Conservation (phyloP, 2,329 filamentous ascomycete species). For the Dothidotthia symphoricarpi region DNA sequence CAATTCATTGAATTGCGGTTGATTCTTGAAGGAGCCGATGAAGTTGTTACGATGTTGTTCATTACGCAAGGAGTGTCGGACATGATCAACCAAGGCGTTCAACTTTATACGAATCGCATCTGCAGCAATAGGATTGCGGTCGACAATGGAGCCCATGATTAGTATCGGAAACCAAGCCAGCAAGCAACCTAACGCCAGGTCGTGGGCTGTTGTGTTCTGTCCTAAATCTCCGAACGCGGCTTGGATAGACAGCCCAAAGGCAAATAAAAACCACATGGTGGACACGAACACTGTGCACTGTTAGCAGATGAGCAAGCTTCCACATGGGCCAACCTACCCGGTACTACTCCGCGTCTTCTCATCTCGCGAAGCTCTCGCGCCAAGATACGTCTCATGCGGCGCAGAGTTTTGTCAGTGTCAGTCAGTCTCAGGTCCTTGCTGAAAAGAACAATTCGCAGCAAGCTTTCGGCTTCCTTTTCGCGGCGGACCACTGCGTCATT, state of each 20-base stretch:
- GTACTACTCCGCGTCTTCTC: conserved; percentile 44
- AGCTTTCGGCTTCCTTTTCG: conserved; percentile 39
- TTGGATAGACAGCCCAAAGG: conserved; percentile 40
- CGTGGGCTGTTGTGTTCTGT: conserved; percentile 45
- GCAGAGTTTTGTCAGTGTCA: conserved; percentile 29
- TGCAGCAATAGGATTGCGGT: conserved; percentile 47
- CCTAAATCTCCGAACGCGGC: conserved; percentile 40
- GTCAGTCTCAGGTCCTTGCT: conserved; percentile 39
- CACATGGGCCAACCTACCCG: conserved; percentile 12
- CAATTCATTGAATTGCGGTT: conserved; percentile 23
- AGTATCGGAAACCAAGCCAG: conserved; percentile 49
- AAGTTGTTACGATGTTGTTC: conserved; percentile 26
- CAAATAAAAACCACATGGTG: conserved; percentile 46
- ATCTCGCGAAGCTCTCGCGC: conserved; percentile 44
- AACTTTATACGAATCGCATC: conserved; percentile 43
- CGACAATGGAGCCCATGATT: conserved; percentile 47
- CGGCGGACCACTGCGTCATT: conserved; percentile 23
- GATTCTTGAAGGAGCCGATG: conserved; percentile 26
- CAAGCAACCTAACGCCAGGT: conserved; percentile 47
- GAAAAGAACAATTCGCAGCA: conserved; percentile 44
- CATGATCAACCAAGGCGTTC: conserved; percentile 43
- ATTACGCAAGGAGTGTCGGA: conserved; percentile 35
- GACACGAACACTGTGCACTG: conserved; percentile 38
- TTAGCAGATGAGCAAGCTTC: not conserved
- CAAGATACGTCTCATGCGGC: conserved; percentile 36